Conservation (phyloP, 176 grass and related monocot species). For the Avena insularis region DNA sequence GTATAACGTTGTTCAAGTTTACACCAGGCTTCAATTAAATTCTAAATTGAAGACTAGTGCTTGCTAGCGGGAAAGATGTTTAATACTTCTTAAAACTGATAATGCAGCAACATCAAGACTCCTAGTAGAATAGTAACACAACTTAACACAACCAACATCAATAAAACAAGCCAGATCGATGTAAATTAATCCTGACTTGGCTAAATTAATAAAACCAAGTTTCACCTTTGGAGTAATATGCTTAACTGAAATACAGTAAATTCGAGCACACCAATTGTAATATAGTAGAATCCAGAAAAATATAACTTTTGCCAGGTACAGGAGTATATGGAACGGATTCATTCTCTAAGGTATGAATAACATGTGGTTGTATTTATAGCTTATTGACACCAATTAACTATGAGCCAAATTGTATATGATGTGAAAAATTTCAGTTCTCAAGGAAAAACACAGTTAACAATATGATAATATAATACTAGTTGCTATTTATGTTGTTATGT, state of each 20-base stretch:
- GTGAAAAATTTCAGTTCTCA: not conserved
- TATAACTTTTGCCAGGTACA: not conserved
- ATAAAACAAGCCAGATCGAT: not conserved
- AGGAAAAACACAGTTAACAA: not conserved
- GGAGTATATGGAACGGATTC: not conserved
- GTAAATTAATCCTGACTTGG: not conserved
- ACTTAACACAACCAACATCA: not conserved
- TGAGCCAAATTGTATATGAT: not conserved
- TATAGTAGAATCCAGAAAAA: not conserved
- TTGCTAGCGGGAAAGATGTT: not conserved
- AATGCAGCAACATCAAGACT: not conserved
- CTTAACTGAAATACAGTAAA: not conserved
- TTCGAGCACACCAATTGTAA: no score
- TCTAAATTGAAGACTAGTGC: not conserved
- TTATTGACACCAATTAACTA: not conserved
- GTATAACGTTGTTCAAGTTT: not conserved
- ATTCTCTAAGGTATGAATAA: not conserved
- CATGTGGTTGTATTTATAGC: not conserved
- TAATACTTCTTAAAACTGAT: not conserved
- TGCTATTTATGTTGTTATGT: not conserved
- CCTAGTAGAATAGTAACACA: not conserved
- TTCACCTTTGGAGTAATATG: not conserved
- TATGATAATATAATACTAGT: not conserved
- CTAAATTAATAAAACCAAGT: not conserved
- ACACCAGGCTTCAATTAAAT: not conserved